Conservation (phyloP, 306 rosid genomes). For the Albizia julibrissin region DNA sequence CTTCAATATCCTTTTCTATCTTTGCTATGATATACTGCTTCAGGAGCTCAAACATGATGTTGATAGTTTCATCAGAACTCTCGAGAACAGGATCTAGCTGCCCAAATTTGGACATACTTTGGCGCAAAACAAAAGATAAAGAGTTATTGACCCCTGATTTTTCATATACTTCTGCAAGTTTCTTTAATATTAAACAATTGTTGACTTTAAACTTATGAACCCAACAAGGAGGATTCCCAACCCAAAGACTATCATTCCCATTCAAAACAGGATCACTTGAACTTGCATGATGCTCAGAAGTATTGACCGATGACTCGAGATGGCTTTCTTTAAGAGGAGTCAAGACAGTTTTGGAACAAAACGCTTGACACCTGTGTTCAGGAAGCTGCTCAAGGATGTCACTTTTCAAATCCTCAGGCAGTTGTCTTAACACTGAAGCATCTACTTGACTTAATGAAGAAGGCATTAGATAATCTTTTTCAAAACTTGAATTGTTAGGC, state of each 20-base stretch:
- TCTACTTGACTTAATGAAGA: constrained; percentile 89
- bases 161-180: constrained; percentile 58
- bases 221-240: constrained; percentile 84
- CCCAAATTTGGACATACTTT: constrained; percentile 45
- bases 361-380: constrained; percentile 59
- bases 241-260: constrained; percentile 60
- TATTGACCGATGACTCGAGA: constrained; percentile 32
- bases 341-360: constrained; percentile 41
- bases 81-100: constrained; percentile 45
- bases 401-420: constrained; percentile 76
- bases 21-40: constrained; percentile 72
- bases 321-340: constrained; percentile 35
- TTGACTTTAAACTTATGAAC: constrained; percentile 68
- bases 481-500: constrained; percentile 43
- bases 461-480: constrained; percentile 70
- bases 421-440: constrained; percentile 64
- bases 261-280: constrained; percentile 35
- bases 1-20: constrained; percentile 81
- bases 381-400: constrained; percentile 77
- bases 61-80: constrained; percentile 53
- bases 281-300: constrained; percentile 40
- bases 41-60: constrained; percentile 65
- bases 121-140: constrained; percentile 61
- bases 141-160: constrained; percentile 49
- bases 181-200: constrained; percentile 57